These are phyloP conservation scores for Phaeophleospora eucalypticola DNA, from an alignment of 2,329 filamentous ascomycete species.

Conservation along the genomic window DNA sequence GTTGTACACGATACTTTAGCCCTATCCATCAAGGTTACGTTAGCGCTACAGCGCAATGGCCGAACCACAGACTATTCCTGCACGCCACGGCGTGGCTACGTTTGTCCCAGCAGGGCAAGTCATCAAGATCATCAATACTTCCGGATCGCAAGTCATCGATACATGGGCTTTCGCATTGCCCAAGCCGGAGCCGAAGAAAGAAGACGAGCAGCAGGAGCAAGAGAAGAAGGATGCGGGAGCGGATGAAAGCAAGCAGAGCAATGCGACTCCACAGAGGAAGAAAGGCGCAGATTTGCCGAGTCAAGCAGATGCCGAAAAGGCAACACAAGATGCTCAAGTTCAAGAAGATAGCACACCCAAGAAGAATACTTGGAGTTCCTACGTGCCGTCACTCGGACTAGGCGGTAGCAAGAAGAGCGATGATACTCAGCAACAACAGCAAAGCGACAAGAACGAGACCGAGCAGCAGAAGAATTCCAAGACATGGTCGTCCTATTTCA, in stretches of 20 bases:
- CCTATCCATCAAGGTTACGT: neutral
- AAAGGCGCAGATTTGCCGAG: slow-evolving; percentile 28
- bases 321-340: slow-evolving; percentile 21
- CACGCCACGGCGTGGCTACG: slow-evolving; percentile 48
- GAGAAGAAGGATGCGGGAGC: slow-evolving; percentile 19
- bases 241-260: slow-evolving; percentile 21
- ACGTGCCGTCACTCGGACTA: slow-evolving; percentile 22
- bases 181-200: slow-evolving; percentile 36
- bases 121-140: slow-evolving; percentile 50
- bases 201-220: slow-evolving; percentile 18
- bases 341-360: slow-evolving; percentile 19
- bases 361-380: slow-evolving; percentile 32
- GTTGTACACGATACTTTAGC: neutral
- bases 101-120: slow-evolving; percentile 47
- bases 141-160: slow-evolving; percentile 48
- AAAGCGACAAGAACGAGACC: slow-evolving; percentile 24
- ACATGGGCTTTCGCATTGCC: slow-evolving; percentile 49
- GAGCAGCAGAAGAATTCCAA: slow-evolving; percentile 34
- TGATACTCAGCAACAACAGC: slow-evolving; percentile 9
- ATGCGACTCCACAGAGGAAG: slow-evolving; percentile 24
- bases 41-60: slow-evolving; percentile 9
- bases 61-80: slow-evolving; percentile 43
- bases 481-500: slow-evolving; percentile 47
- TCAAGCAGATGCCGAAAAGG: slow-evolving; percentile 35
- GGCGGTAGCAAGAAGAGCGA: slow-evolving; percentile 21